phyloP scores from a whole-genome alignment of 164 flowering plant species.

The Nelumbo lutea region DNA sequence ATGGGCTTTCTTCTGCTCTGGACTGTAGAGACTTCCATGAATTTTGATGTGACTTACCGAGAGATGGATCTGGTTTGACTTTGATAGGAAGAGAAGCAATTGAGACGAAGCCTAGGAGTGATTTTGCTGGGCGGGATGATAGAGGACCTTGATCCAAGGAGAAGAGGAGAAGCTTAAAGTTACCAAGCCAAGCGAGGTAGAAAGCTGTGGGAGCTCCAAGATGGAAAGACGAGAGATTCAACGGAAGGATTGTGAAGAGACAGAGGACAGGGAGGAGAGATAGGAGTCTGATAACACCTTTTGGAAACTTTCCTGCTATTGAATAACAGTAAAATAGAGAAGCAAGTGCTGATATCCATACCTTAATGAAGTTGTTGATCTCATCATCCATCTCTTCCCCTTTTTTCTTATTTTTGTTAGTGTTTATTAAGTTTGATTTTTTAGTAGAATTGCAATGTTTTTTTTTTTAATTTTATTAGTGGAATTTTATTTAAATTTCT shows the following conservation, averaged over 20 bases:
- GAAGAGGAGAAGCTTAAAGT: conserved; percentile 47
- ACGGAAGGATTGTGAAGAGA: conserved; percentile 44
- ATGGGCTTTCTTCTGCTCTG: too few relatives aligned
- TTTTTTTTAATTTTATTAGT: too few relatives aligned
- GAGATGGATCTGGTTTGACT: conserved; percentile 20
- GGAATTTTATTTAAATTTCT: too few relatives aligned
- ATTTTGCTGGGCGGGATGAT: conserved; percentile 13
- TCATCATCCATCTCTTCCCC: conserved; percentile 27
- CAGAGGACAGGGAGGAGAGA: conserved; percentile 33
- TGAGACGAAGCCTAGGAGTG: conserved; percentile 31
- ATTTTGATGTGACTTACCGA: too few relatives aligned
- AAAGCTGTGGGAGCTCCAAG: conserved; percentile 30
- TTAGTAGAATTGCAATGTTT: too few relatives aligned
- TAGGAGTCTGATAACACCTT: conserved; percentile 34
- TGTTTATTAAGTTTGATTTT: too few relatives aligned
- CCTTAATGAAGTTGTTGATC: conserved; percentile 30
- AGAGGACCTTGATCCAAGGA: conserved; percentile 41
- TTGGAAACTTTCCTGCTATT: conserved; percentile 21
- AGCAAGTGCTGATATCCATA: conserved; percentile 23
- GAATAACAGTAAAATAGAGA: conserved; percentile 38
- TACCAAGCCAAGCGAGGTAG: conserved; percentile 56
- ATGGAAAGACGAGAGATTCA: conserved; percentile 25
- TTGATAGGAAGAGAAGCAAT: conserved; percentile 45
- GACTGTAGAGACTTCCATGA: too few relatives aligned
- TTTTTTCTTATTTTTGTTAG: too few relatives aligned